Percentiles rank a stretch among this genome's conserved stretches.
Conservation (phyloP, 441 rosid species). For the Raphanus hybrid region DNA sequence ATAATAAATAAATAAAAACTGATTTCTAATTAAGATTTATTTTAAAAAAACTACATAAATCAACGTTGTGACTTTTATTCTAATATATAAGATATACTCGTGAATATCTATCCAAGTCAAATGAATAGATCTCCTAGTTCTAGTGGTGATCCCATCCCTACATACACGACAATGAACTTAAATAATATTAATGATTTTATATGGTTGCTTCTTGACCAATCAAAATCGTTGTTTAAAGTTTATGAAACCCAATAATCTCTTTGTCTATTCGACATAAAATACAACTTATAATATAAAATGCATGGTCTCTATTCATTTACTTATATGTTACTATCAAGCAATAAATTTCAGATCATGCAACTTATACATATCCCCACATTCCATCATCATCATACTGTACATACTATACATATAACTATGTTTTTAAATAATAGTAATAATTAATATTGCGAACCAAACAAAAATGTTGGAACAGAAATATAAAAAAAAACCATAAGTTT, state of each 20-base stretch:
- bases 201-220: constrained; percentile 35
- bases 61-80: too few relatives aligned
- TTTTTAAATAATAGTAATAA: too few relatives aligned
- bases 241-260: constrained; percentile 15
- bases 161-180: constrained; percentile 19
- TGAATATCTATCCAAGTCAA: not conserved
- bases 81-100: too few relatives aligned
- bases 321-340: constrained; percentile 28
- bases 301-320: constrained; percentile 28
- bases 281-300: constrained; percentile 18
- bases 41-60: too few relatives aligned
- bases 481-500: too few relatives aligned
- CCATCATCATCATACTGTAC: not conserved
- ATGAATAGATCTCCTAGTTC: not conserved
- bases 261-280: not conserved
- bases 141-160: constrained; percentile 6
- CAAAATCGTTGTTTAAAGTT: constrained; percentile 8
- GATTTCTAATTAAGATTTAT: too few relatives aligned
- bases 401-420: too few relatives aligned
- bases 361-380: constrained; percentile 37
- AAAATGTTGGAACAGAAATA: too few relatives aligned
- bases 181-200: constrained; percentile 15
- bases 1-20: too few relatives aligned
- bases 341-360: constrained; percentile 35
- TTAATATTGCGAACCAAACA: too few relatives aligned